Percentiles rank a stretch among this genome's conserved stretches.
Conservation (phyloP, 805 yeast genomes). For the Crinitomyces ghanaensis region DNA sequence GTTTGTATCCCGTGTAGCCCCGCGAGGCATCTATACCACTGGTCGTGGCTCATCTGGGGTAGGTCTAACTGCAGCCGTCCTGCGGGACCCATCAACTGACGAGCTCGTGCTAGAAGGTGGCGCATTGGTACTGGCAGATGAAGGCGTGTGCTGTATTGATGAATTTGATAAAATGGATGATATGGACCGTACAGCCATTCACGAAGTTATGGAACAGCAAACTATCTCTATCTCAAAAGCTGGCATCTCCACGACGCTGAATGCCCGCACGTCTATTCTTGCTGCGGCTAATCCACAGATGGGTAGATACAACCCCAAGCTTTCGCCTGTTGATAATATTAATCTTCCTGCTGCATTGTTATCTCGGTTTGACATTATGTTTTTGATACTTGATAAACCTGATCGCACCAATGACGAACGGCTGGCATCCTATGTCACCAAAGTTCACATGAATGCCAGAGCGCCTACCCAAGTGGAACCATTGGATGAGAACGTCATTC, state of each 20-base stretch:
- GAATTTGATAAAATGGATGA: constrained; percentile 99
- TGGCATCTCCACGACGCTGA: constrained; percentile 90
- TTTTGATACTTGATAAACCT: constrained; percentile 77
- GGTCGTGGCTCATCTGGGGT: constrained; percentile 99
- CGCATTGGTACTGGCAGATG: constrained; percentile 91
- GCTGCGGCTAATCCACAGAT: constrained; percentile 99
- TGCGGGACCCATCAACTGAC: constrained; percentile 98
- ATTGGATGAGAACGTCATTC: constrained; percentile 62
- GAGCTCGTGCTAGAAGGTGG: constrained; percentile 98
- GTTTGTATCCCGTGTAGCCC: constrained; percentile 84
- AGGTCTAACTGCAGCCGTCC: constrained; percentile 96
- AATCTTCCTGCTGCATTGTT: constrained; percentile 92
- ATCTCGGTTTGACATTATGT: constrained; percentile 88
- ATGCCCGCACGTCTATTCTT: constrained; percentile 87
- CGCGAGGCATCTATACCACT: constrained; percentile 93
- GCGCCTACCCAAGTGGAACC: too few relatives aligned
- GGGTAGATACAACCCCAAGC: constrained; percentile 83
- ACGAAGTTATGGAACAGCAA: constrained; percentile 99
- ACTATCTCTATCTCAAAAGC: constrained; percentile 96
- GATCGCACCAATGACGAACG: constrained; percentile 67
- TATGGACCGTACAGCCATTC: constrained; percentile 90
- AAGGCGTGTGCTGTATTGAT: constrained; percentile 97
- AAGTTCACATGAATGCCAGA: constrained; percentile 95
- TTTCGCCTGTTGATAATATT: constrained; percentile 90
- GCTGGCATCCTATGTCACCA: constrained; percentile 88